Conservation (phyloP, 2,329 filamentous ascomycete genomes). For the Rutstroemia sp. region DNA sequence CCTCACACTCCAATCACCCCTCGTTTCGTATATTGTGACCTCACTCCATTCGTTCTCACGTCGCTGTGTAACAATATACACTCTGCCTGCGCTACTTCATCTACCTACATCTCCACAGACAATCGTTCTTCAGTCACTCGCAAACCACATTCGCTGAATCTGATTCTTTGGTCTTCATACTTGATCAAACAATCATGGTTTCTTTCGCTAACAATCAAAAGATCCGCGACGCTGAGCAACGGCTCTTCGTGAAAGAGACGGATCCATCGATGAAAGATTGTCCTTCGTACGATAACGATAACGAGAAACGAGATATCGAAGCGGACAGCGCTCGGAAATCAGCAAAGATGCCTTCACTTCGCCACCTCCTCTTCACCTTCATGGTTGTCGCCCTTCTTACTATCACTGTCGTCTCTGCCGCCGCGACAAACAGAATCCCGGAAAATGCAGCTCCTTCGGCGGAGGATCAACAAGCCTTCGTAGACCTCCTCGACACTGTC, state of each 20-base stretch:
- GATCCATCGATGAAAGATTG: background rate
- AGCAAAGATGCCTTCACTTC: constrained; percentile 34
- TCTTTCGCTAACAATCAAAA: constrained; percentile 15
- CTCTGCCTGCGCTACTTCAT: background rate
- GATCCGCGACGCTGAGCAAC: constrained; percentile 11
- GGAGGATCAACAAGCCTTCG: constrained; percentile 35
- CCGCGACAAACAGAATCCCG: constrained; percentile 18
- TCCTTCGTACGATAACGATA: background rate
- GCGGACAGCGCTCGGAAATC: constrained; percentile 4
- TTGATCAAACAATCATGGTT: constrained; percentile 12
- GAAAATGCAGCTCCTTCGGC: constrained; percentile 7
- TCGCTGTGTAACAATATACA: background rate
- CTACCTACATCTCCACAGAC: too few species aligned
- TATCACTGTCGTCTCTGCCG: constrained; percentile 31
- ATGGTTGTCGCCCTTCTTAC: constrained; percentile 28
- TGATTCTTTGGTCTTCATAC: background rate
- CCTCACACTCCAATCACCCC: background rate
- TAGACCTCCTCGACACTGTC: constrained; percentile 47
- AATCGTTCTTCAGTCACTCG: background rate
- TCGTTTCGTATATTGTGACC: background rate
- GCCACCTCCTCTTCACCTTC: constrained; percentile 31
- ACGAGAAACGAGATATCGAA: constrained; percentile 9
- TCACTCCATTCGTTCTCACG: background rate
- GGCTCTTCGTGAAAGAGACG: background rate
- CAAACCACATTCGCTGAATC: background rate